Conservation (phyloP, 352 stramenopile species). For the Globisporangium abappressorium region DNA sequence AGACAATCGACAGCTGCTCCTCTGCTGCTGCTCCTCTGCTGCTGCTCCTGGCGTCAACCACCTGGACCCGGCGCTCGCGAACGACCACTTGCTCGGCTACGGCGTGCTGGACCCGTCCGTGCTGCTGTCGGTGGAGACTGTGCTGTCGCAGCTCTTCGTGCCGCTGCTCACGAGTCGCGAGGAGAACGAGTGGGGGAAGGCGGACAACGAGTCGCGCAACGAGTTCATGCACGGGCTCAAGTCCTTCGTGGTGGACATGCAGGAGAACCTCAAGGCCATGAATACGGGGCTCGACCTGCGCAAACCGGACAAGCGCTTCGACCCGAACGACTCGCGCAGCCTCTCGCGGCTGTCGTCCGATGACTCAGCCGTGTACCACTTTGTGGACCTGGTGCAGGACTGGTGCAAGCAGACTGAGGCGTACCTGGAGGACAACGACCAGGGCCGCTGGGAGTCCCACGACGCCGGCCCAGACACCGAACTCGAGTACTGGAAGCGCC, state of each 20-base stretch:
- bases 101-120: conserved; percentile 70
- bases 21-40: background rate
- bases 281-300: conserved; percentile 84
- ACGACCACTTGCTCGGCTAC: conserved; percentile 69
- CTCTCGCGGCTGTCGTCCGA: conserved; percentile 69
- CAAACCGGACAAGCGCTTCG: conserved; percentile 83
- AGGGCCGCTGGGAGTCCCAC: conserved; percentile 74
- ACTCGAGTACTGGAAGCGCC: conserved; percentile 85
- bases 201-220: conserved; percentile 57
- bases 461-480: conserved; percentile 81
- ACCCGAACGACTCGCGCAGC: conserved; percentile 61
- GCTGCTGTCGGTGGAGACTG: conserved; percentile 66
- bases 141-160: conserved; percentile 70
- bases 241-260: conserved; percentile 79
- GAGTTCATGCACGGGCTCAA: conserved; percentile 85
- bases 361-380: conserved; percentile 72
- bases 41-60: background rate
- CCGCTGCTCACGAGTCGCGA: conserved; percentile 42
- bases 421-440: conserved; percentile 85
- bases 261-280: conserved; percentile 90
- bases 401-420: conserved; percentile 87
- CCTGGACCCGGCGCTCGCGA: conserved; percentile 59
- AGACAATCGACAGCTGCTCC: conserved; percentile 20
- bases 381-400: conserved; percentile 85
- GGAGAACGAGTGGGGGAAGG: conserved; percentile 63